phyloP scores from a whole-genome alignment of 2,329 filamentous ascomycete genomes.

The Didymella arachidicola region DNA sequence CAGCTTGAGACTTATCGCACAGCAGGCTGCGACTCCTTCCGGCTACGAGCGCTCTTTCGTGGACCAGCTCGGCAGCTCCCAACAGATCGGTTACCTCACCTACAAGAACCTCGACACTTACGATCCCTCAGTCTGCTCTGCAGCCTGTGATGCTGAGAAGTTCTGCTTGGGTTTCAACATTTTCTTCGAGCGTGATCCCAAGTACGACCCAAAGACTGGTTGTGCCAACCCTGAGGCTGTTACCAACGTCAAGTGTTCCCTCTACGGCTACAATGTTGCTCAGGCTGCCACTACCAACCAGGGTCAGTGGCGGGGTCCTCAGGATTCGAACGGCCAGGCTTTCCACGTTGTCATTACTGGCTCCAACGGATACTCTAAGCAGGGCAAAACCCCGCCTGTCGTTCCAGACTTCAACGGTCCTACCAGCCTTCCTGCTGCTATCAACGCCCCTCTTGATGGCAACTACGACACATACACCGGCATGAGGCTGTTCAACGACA shows the following conservation, averaged over 20 bases:
- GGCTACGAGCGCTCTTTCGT: constrained; percentile 33
- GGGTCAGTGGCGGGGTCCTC: constrained; percentile 32
- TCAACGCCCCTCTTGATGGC: constrained; percentile 34
- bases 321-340: constrained; percentile 18
- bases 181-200: constrained; percentile 41
- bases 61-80: constrained; percentile 25
- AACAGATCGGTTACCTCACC: constrained; percentile 41
- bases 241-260: constrained; percentile 41
- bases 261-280: constrained; percentile 40
- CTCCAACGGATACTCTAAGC: constrained; percentile 43
- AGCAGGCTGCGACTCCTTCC: constrained; percentile 15
- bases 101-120: constrained; percentile 37
- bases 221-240: constrained; percentile 32
- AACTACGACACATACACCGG: constrained; percentile 38
- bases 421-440: constrained; percentile 30
- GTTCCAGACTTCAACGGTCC: constrained; percentile 31
- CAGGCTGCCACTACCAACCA: constrained; percentile 29
- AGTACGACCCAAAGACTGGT: constrained; percentile 17
- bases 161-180: constrained; percentile 43
- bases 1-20: constrained; percentile 22
- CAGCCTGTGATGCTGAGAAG: constrained; percentile 34
- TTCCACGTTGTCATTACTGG: constrained; percentile 41
- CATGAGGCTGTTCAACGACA: constrained; percentile 40
- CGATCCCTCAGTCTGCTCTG: constrained; percentile 26
- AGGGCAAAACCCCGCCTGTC: constrained; percentile 12